Evolutionary conservation across 441 rosid species (phyloP).

Genomic region (Gossypium davidsonii): DNA sequence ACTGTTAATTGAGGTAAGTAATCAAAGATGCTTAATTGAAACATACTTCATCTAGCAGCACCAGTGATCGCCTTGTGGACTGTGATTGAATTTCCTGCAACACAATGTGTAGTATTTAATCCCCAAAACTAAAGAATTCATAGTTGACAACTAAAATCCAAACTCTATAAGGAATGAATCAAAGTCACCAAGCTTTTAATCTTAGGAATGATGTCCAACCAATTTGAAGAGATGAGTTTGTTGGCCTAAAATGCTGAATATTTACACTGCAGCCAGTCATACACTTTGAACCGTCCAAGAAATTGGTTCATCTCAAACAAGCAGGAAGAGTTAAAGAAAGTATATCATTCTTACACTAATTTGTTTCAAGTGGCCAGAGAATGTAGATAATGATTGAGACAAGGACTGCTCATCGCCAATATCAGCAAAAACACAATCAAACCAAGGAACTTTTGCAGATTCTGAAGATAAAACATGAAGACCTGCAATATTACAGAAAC

Average conservation of each 20-base stretch:
- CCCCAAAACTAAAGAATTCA: not conserved
- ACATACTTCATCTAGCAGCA: conserved; percentile 90
- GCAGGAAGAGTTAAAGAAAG: conserved; percentile 9
- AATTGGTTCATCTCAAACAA: conserved; percentile 6
- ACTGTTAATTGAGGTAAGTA: not conserved
- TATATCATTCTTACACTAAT: conserved; percentile 57
- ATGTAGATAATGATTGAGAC: conserved; percentile 86
- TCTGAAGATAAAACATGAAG: conserved; percentile 81
- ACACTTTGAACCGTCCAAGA: conserved; percentile 14
- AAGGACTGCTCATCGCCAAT: conserved; percentile 95
- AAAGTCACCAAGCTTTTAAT: not conserved
- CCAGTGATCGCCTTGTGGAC: conserved; percentile 71
- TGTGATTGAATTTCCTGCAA: conserved; percentile 71
- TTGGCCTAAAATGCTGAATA: conserved; percentile 8
- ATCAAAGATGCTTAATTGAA: conserved; percentile 1
- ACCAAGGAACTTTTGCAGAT: conserved; percentile 84
- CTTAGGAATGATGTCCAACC: not conserved
- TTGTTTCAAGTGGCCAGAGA: conserved; percentile 91
- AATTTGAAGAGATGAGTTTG: not conserved
- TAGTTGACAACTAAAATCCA: not conserved
- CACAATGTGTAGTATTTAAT: conserved; percentile 1
- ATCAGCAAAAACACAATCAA: conserved; percentile 87
- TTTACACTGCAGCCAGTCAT: not conserved
- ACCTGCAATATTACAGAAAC: conserved; percentile 43
- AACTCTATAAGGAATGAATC: not conserved